phyloP scores from a whole-genome alignment of 257 asterid species.

The Solanum pinnatisectum region DNA sequence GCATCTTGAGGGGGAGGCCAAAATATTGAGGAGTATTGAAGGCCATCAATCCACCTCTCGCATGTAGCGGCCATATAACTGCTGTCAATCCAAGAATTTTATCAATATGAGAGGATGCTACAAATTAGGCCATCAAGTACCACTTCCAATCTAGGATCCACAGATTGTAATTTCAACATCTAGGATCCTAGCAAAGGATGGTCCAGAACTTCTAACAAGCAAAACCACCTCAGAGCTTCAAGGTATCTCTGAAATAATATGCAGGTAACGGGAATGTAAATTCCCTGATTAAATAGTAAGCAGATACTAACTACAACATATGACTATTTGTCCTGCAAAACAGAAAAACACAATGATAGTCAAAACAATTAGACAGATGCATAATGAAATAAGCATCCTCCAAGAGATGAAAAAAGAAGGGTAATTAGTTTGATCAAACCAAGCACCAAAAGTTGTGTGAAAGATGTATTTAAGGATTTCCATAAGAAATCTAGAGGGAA shows the following conservation, averaged over 20 bases:
- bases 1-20: slow-evolving; percentile 91
- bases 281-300: neutral
- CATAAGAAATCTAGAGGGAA: neutral
- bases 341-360: neutral
- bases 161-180: slow-evolving; percentile 51
- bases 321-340: neutral
- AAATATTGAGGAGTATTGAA: slow-evolving; percentile 86
- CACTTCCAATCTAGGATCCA: slow-evolving; percentile 57
- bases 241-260: neutral
- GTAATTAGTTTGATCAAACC: neutral
- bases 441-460: neutral
- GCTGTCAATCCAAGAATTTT: slow-evolving; percentile 7
- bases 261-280: neutral
- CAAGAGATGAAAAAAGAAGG: neutral
- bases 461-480: neutral
- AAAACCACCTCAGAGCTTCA: neutral
- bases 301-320: neutral
- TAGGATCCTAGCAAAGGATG: neutral
- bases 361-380: neutral
- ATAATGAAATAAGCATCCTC: neutral
- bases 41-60: slow-evolving; percentile 86
- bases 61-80: slow-evolving; percentile 58
- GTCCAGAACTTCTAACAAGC: neutral
- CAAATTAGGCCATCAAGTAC: slow-evolving; percentile 26
- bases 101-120: slow-evolving; percentile 25